These are phyloP conservation scores for Torrubiellomyces zombiae DNA, from an alignment of 2,329 filamentous ascomycete genomes.

Conservation along the genomic window DNA sequence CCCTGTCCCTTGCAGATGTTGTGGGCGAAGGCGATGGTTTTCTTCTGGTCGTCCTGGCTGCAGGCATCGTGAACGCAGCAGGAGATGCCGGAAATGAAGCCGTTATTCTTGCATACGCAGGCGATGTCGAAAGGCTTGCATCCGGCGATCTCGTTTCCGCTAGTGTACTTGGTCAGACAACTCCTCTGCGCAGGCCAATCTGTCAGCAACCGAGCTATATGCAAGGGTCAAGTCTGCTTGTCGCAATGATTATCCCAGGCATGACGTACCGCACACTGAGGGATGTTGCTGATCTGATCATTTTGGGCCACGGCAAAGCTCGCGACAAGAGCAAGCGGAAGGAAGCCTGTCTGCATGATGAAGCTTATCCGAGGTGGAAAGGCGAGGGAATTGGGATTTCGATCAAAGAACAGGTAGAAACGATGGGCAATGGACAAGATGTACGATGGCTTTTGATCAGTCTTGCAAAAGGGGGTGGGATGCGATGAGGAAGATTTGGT, in stretches of 20 bases:
- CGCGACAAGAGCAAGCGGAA: slow-evolving; percentile 14
- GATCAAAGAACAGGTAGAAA: too few species aligned
- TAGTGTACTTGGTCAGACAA: slow-evolving; percentile 18
- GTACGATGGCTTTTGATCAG: too few species aligned
- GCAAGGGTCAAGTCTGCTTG: background rate
- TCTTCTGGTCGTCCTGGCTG: slow-evolving; percentile 13
- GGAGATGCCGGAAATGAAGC: slow-evolving; percentile 22
- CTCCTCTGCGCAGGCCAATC: slow-evolving; percentile 9
- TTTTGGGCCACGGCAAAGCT: slow-evolving; percentile 18
- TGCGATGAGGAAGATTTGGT: too few species aligned
- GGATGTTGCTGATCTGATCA: slow-evolving; percentile 11
- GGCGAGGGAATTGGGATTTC: background rate
- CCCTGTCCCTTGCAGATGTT: slow-evolving; percentile 20
- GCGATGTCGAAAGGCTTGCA: slow-evolving; percentile 20
- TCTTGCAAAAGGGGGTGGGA: too few species aligned
- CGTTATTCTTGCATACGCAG: slow-evolving; percentile 24
- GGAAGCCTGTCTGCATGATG: slow-evolving; percentile 19
- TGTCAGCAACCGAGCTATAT: slow-evolving; percentile 1
- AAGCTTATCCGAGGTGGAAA: too few species aligned
- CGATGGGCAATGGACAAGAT: too few species aligned
- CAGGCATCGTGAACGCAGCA: slow-evolving; percentile 23
- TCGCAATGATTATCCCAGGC: background rate
- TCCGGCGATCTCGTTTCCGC: slow-evolving; percentile 17
- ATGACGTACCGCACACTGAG: slow-evolving; percentile 21
- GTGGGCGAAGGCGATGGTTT: slow-evolving; percentile 20